phyloP scores from a whole-genome alignment of 176 grass and related monocot species.

The Elaeis guineensis region DNA sequence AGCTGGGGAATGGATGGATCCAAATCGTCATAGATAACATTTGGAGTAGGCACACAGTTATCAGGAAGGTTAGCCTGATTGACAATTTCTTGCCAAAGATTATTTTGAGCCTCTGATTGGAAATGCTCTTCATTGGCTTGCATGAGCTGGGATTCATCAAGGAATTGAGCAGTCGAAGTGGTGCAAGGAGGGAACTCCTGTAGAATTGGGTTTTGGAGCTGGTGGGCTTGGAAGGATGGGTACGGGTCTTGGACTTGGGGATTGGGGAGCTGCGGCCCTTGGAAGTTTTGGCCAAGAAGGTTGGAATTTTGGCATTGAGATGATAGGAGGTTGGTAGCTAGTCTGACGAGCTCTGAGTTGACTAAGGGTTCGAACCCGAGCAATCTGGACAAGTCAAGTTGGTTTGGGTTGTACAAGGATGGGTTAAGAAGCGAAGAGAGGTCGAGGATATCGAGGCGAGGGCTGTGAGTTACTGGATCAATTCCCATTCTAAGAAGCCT shows the following conservation, averaged over 20 bases:
- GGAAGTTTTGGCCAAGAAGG: neutral
- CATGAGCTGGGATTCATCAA: slow-evolving; percentile 12
- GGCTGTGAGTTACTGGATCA: slow-evolving; percentile 79
- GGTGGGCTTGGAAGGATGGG: neutral
- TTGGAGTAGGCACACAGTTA: neutral
- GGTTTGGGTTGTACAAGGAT: slow-evolving; percentile 48
- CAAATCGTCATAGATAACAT: slow-evolving; percentile 1
- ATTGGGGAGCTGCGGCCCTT: slow-evolving; percentile 3
- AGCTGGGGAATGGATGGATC: slow-evolving; percentile 20
- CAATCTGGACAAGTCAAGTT: slow-evolving; percentile 55
- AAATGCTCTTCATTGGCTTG: slow-evolving; percentile 28
- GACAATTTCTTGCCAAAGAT: slow-evolving; percentile 23
- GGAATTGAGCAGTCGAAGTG: slow-evolving; percentile 1
- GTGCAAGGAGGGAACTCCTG: neutral
- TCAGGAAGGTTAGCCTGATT: neutral
- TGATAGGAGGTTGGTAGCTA: slow-evolving; percentile 38
- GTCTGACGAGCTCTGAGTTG: slow-evolving; percentile 50
- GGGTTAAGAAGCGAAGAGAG: slow-evolving; percentile 58
- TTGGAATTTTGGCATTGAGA: slow-evolving; percentile 4
- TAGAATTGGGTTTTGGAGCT: neutral
- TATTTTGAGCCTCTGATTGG: slow-evolving; percentile 19
- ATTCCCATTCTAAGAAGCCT: slow-evolving; percentile 73
- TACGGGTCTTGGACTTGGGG: neutral
- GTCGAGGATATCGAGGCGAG: slow-evolving; percentile 79
- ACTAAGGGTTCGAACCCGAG: slow-evolving; percentile 56